phyloP scores from a whole-genome alignment of 495 filamentous ascomycete species.

The Lasiosphaeris hirsuta region DNA sequence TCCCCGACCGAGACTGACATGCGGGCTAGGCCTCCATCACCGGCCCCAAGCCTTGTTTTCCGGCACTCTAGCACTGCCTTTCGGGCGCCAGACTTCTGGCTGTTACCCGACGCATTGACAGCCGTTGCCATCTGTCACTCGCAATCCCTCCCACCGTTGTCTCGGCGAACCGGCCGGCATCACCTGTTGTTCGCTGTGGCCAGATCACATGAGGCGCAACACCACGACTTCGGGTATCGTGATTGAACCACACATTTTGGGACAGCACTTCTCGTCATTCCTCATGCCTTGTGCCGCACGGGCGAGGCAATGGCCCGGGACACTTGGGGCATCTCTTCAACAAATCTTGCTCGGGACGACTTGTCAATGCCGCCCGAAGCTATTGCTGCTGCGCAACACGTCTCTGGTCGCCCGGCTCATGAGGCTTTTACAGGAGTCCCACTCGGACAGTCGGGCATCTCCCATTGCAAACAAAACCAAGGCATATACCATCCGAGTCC shows the following conservation, averaged over 20 bases:
- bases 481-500: background rate
- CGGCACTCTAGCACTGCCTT: background rate
- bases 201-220: no score
- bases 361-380: no score
- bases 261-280: no score
- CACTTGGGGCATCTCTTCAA: no score
- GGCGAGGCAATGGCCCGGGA: no score
- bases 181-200: no score
- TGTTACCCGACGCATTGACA: constrained; percentile 1
- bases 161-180: no score
- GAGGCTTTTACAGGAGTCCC: background rate
- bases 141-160: no score
- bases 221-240: no score
- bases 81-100: background rate
- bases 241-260: no score
- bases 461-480: background rate
- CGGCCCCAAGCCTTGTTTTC: background rate
- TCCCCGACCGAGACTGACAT: background rate
- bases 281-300: no score
- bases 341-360: no score
- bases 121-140: background rate
- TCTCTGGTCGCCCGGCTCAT: background rate
- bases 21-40: background rate
- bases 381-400: background rate
- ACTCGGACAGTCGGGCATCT: constrained; percentile 10